phyloP scores from a whole-genome alignment of 2,329 filamentous ascomycete species.

The Colletotrichum sp. region DNA sequence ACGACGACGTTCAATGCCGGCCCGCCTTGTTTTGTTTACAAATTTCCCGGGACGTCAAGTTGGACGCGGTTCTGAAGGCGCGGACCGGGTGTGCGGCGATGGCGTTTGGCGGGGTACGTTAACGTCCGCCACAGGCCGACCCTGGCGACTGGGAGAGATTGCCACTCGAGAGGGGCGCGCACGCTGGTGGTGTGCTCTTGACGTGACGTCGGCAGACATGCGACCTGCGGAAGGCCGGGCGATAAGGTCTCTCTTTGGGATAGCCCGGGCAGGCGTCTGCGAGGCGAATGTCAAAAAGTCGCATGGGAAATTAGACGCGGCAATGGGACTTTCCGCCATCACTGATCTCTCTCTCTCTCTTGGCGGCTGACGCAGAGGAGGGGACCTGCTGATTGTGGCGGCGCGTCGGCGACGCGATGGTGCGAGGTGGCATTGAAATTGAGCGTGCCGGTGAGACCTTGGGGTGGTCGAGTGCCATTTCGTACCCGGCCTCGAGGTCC shows the following conservation, averaged over 20 bases:
- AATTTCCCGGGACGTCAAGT: conserved; percentile 3
- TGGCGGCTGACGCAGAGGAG: neutral
- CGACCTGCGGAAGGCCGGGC: neutral
- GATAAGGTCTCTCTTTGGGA: neutral
- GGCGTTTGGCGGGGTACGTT: conserved; percentile 3
- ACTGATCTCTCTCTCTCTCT: neutral
- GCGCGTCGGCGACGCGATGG: neutral
- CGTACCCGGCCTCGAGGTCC: neutral
- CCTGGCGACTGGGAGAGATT: neutral
- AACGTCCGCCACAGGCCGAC: neutral
- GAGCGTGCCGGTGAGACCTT: neutral
- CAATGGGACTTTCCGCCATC: neutral
- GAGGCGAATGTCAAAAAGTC: neutral
- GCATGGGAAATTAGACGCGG: neutral
- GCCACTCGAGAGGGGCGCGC: neutral
- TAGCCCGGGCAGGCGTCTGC: neutral
- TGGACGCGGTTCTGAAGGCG: conserved; percentile 1
- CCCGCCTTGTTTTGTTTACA: conserved; percentile 8
- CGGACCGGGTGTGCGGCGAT: neutral
- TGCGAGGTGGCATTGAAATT: neutral
- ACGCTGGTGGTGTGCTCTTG: neutral
- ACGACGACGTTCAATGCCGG: neutral
- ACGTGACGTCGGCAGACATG: neutral
- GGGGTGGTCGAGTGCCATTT: neutral
- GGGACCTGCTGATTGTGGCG: neutral